phyloP scores from a whole-genome alignment of 1,284 basidiomycete genomes.

The Malassezia caprae region DNA sequence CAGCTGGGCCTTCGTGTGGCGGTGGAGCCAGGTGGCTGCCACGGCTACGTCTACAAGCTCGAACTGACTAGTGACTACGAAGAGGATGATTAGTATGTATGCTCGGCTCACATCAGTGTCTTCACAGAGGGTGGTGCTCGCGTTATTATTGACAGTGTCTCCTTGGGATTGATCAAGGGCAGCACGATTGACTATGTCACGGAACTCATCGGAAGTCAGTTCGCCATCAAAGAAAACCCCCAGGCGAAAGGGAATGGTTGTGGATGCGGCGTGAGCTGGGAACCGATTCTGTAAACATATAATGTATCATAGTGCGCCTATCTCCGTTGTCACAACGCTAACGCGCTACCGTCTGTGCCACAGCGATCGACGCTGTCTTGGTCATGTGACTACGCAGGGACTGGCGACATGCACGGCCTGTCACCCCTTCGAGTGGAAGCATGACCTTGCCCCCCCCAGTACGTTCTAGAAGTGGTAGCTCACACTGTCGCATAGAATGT shows the following conservation, averaged over 20 bases:
- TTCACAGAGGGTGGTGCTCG: slow-evolving; percentile 52
- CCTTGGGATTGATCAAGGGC: slow-evolving; percentile 66
- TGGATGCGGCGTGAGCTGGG: slow-evolving; percentile 85
- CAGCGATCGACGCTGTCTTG: background rate
- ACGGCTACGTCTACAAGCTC: slow-evolving; percentile 86
- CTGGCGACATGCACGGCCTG: background rate
- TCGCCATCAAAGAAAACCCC: slow-evolving; percentile 68
- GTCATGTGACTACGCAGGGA: background rate
- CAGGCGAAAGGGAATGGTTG: slow-evolving; percentile 74
- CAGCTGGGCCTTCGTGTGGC: slow-evolving; percentile 62
- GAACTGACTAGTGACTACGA: slow-evolving; percentile 57
- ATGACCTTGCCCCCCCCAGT: background rate
- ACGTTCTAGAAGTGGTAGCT: background rate
- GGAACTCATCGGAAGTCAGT: slow-evolving; percentile 78
- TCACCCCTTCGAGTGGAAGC: background rate
- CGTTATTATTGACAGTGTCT: slow-evolving; percentile 68
- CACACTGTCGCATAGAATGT: background rate
- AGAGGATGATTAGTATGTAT: slow-evolving; percentile 62
- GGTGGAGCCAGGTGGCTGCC: slow-evolving; percentile 81
- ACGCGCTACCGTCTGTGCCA: no score
- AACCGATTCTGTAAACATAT: slow-evolving; percentile 51
- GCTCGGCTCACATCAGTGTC: slow-evolving; percentile 50
- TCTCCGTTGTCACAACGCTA: no score
- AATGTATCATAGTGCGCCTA: background rate
- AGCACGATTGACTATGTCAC: slow-evolving; percentile 78